phyloP scores from a whole-genome alignment of 2,329 filamentous ascomycete species.

The Scedosporium apiospermum region DNA sequence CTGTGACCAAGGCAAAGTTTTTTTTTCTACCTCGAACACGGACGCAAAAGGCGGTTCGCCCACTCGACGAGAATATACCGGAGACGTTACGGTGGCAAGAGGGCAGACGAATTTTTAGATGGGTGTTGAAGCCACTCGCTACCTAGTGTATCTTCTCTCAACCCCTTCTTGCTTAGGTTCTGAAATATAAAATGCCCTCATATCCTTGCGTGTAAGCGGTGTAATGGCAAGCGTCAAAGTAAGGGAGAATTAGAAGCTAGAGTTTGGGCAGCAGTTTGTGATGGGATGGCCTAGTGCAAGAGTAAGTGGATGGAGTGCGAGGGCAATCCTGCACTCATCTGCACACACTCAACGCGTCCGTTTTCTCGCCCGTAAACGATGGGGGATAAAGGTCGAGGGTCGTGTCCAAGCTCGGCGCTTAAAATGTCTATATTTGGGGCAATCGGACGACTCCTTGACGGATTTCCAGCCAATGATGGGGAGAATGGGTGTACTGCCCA shows the following conservation, averaged over 20 bases:
- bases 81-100: background rate
- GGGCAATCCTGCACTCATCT: background rate
- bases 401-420: slow-evolving; percentile 1
- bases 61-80: background rate
- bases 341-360: background rate
- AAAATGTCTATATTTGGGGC: slow-evolving; percentile 1
- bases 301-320: background rate
- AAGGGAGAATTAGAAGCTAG: too few relatives aligned
- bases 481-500: background rate
- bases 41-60: background rate
- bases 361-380: background rate
- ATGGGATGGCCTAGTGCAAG: background rate
- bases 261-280: too few relatives aligned
- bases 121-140: too few relatives aligned
- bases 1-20: background rate
- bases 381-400: background rate
- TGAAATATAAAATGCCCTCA: too few relatives aligned
- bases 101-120: background rate
- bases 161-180: too few relatives aligned
- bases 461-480: slow-evolving; percentile 1
- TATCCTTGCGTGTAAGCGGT: too few relatives aligned
- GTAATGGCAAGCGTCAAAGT: too few relatives aligned
- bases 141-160: too few relatives aligned
- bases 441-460: background rate
- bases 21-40: background rate